These are phyloP conservation scores for Citropsis articulata DNA, from an alignment of 345 rosid genomes.

Conservation along the genomic window DNA sequence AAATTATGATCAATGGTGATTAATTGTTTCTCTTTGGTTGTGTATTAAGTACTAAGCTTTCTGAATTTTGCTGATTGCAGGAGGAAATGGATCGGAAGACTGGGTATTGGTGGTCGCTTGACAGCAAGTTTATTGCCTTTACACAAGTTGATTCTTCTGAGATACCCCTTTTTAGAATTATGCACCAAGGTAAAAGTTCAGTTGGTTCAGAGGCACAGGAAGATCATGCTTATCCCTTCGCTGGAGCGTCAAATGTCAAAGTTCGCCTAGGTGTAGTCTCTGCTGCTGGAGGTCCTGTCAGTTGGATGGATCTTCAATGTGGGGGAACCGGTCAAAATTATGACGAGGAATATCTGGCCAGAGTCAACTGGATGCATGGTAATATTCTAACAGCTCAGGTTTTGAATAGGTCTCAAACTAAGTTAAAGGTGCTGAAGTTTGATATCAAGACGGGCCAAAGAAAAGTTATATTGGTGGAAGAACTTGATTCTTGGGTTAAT, in stretches of 20 bases:
- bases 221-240: constrained; percentile 94
- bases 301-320: constrained; percentile 84
- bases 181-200: constrained; percentile 90
- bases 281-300: constrained; percentile 58
- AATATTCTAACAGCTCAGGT: constrained; percentile 71
- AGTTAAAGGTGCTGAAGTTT: constrained; percentile 60
- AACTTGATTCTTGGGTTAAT: constrained; percentile 71
- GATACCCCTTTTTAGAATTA: constrained; percentile 79
- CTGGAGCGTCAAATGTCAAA: constrained; percentile 87
- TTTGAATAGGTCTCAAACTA: constrained; percentile 69
- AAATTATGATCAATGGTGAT: background rate
- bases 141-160: constrained; percentile 75
- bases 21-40: background rate
- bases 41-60: background rate
- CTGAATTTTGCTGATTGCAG: constrained; percentile 32
- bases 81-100: constrained; percentile 97
- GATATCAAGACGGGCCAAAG: constrained; percentile 71
- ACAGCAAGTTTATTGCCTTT: constrained; percentile 80
- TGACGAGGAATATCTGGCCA: constrained; percentile 79
- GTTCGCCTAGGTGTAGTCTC: constrained; percentile 91
- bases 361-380: constrained; percentile 87
- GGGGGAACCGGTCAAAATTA: constrained; percentile 51
- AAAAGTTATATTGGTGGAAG: constrained; percentile 60
- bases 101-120: constrained; percentile 99
- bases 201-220: constrained; percentile 83